A percentile compares a stretch with the other conserved stretches of the same genome.
Conservation (phyloP, 352 stramenopile species). For the Phytophthora boehmeriae region DNA sequence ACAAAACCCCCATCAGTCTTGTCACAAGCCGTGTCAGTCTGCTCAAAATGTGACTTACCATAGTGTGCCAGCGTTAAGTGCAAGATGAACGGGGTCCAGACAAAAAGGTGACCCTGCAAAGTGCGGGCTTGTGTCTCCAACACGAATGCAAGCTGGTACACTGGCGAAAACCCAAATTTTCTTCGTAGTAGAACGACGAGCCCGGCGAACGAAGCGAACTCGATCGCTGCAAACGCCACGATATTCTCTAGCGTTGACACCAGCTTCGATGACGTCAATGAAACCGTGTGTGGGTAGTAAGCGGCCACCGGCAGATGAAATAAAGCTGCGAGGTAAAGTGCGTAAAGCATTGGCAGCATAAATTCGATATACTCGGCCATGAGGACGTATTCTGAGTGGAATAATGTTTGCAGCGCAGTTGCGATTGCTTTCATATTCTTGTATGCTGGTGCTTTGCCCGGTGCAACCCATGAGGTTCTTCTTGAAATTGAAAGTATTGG, state of each 20-base stretch:
- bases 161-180: slow-evolving; percentile 25
- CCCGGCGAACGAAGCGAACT: slow-evolving; percentile 12
- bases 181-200: slow-evolving; percentile 15
- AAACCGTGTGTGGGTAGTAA: slow-evolving; percentile 23
- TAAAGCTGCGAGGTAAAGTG: slow-evolving; percentile 4
- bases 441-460: no score
- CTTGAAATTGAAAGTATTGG: no score
- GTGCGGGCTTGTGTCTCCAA: slow-evolving; percentile 30
- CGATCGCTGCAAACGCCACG: slow-evolving; percentile 12
- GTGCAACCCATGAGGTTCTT: no score
- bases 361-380: slow-evolving; percentile 24
- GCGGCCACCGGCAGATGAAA: slow-evolving; percentile 11
- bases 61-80: slow-evolving; percentile 29
- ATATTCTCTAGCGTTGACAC: background rate
- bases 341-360: slow-evolving; percentile 14
- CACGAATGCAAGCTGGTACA: slow-evolving; percentile 46
- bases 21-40: background rate
- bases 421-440: no score
- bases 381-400: slow-evolving; percentile 19
- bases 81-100: slow-evolving; percentile 34
- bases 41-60: slow-evolving; percentile 8
- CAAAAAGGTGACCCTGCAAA: slow-evolving; percentile 27
- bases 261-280: slow-evolving; percentile 10
- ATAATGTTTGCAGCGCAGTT: slow-evolving; percentile 7
- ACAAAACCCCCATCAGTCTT: background rate